Percentiles rank a stretch among this genome's conserved stretches.
phyloP scores from a whole-genome alignment of 164 flowering plant genomes.

The Brasenia schreberi region DNA sequence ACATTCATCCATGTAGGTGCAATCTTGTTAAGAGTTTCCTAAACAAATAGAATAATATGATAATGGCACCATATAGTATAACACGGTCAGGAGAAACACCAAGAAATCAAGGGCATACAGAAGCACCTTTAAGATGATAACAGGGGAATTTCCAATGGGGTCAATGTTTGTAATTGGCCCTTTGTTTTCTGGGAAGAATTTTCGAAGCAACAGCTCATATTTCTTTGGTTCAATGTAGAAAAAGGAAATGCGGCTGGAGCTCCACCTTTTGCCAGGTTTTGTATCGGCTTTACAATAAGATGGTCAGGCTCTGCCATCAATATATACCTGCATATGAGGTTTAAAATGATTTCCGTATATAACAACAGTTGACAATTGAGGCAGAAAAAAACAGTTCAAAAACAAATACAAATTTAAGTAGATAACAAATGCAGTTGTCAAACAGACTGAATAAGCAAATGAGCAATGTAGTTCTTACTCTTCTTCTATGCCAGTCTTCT shows the following conservation, averaged over 20 bases:
- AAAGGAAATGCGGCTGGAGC: constrained; percentile 94
- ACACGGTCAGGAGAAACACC: neutral
- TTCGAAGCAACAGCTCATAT: constrained; percentile 57
- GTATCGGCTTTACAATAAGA: constrained; percentile 90
- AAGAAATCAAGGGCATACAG: neutral
- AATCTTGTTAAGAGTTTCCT: constrained; percentile 82
- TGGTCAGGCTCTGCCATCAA: constrained; percentile 97
- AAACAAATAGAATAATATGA: constrained; percentile 4
- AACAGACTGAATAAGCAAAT: neutral
- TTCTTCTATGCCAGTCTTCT: constrained; percentile 79
- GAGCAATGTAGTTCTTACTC: constrained; percentile 39
- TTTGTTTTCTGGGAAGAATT: constrained; percentile 72
- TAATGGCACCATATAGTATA: neutral
- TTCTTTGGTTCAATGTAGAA: constrained; percentile 92
- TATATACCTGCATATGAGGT: constrained; percentile 47
- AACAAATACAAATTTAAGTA: no score
- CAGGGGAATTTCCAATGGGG: constrained; percentile 98
- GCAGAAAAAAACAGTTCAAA: no score
- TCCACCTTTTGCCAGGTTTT: constrained; percentile 70
- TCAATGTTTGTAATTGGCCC: constrained; percentile 88
- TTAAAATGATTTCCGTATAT: no score
- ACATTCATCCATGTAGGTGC: constrained; percentile 99
- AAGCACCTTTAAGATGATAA: constrained; percentile 71
- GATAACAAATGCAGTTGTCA: no score
- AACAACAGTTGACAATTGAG: no score